Conservation (phyloP, 257 asterid species). For the Coffea canephora region DNA sequence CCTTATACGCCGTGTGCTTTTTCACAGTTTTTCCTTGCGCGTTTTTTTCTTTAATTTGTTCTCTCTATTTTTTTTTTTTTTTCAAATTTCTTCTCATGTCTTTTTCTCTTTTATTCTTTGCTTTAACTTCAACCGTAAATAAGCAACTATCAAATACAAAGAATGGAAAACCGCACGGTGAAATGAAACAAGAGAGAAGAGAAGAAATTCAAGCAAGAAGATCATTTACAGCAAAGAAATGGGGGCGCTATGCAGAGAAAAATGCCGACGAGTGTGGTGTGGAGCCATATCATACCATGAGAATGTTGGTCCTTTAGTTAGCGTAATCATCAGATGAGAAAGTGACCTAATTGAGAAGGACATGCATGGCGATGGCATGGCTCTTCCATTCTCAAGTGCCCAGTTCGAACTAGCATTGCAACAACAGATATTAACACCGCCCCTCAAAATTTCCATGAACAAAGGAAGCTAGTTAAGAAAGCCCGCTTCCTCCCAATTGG, state of each 20-base stretch:
- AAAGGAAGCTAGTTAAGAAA: background rate
- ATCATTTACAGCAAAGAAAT: background rate
- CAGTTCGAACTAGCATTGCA: background rate
- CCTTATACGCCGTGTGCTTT: constrained; percentile 1
- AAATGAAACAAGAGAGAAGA: background rate
- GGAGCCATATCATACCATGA: constrained; percentile 91
- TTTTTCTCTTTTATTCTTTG: background rate
- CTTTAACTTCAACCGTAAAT: background rate
- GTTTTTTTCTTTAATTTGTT: constrained; percentile 1
- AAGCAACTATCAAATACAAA: background rate
- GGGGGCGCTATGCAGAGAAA: background rate
- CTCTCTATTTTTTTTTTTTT: background rate
- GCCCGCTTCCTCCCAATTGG: background rate
- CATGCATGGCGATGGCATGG: constrained; percentile 25
- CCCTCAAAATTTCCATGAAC: constrained; percentile 15
- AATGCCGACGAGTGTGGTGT: constrained; percentile 21
- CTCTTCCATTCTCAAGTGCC: constrained; percentile 9
- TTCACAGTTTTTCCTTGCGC: constrained; percentile 11
- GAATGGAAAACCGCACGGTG: no score
- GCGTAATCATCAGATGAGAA: constrained; percentile 60
- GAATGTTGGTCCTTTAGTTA: constrained; percentile 78
- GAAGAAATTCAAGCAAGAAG: background rate
- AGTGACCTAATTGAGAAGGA: constrained; percentile 76
- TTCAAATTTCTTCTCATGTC: background rate
- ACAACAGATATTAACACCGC: background rate